Evolutionary conservation across 129 eudicot genomes (phyloP), one percentile per base, ranked within the genome.

Genomic region (carrot (Daucus carota)): DNA sequence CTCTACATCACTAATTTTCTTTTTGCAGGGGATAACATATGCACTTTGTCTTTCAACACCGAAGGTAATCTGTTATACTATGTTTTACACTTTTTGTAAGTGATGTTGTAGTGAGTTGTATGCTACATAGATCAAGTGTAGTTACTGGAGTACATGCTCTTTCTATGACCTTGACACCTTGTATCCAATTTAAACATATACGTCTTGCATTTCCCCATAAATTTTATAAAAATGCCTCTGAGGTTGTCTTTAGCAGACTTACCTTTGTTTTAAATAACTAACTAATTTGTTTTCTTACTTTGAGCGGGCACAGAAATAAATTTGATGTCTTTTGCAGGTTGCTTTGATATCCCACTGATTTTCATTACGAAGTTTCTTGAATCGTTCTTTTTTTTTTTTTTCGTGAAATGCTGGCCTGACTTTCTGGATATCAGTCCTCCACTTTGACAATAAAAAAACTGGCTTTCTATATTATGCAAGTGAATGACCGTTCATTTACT

Each of bases 21-120:
- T 32, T 77, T 78, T 85, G 84, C 91, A 90, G 97, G 98, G 93
- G 42, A 76, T 94, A 47, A 83, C 85, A 70, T 88, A 89, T 78
- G 89, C 79, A 32, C 81, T 34, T 2, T 90, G 77, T 77, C 88
- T 89, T 84, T 82, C 92, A 20, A 78, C 80, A 46, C 57, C 73
- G 6, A 84, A 94, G 93, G 98, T 93, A 74, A 80, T 81, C 8
- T 28, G 20, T 11, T 28, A 29, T 28, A 60, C 16, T 29, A 24
- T 24, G 32, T 60, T 8, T 2, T 60, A 9, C 68, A 24, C 15
- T 26, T 22, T 54, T 26, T 42, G 3, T 5, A 12, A 10, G 13
- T 38, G 31, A 68, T 36, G 46, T 2, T 68, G 16, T 68, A 17
- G 4, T 40, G 14, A 40, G 8, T 32, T 10, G 50, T 57, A 48